phyloP scores from a whole-genome alignment of 2,329 filamentous ascomycete genomes.

The Fusarium continuum region DNA sequence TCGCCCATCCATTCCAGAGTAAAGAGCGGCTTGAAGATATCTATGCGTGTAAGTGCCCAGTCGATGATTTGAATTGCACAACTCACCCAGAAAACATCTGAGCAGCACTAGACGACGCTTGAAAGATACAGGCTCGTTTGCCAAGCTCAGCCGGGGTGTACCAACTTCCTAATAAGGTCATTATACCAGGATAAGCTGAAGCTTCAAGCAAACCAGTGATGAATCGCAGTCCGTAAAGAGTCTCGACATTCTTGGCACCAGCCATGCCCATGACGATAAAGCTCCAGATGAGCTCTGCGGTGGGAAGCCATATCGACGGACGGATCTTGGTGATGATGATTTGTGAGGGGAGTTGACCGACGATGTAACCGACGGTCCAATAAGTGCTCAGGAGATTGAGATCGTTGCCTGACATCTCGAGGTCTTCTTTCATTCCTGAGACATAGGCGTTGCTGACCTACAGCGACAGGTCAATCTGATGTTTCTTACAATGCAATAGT shows the following conservation, averaged over 20 bases:
- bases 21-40: slow-evolving; percentile 55
- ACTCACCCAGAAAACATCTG: not conserved
- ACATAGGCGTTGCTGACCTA: slow-evolving; percentile 51
- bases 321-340: slow-evolving; percentile 51
- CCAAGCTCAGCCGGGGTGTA: slow-evolving; percentile 19
- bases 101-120: not conserved
- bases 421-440: slow-evolving; percentile 59
- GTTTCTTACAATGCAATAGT: too few species aligned
- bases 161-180: slow-evolving; percentile 52
- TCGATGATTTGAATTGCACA: too few species aligned
- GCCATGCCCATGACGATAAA: slow-evolving; percentile 49
- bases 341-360: slow-evolving; percentile 53
- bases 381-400: slow-evolving; percentile 60
- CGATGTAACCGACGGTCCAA: slow-evolving; percentile 67
- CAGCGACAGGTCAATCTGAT: not conserved
- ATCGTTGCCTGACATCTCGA: slow-evolving; percentile 60
- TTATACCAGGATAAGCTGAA: slow-evolving; percentile 49
- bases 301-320: slow-evolving; percentile 51
- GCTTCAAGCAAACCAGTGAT: slow-evolving; percentile 51
- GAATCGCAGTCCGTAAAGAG: slow-evolving; percentile 52
- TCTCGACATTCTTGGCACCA: slow-evolving; percentile 47
- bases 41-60: slow-evolving; percentile 25
- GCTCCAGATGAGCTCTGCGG: slow-evolving; percentile 45
- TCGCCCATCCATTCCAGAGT: slow-evolving; percentile 51
- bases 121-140: not conserved